Conservation (phyloP, 345 rosid genomes). For the Eutrema yunnanense region DNA sequence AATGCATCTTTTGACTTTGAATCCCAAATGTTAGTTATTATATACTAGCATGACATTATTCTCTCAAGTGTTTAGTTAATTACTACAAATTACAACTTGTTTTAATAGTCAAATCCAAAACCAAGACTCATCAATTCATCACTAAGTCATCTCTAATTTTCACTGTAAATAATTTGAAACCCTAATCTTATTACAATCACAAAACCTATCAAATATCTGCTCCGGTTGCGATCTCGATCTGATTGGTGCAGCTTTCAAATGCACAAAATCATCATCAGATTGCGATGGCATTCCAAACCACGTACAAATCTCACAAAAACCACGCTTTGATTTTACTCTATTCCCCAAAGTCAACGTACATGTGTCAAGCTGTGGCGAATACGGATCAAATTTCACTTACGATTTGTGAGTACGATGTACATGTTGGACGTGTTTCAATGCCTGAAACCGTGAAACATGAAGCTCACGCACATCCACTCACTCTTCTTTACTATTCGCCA, state of each 20-base stretch:
- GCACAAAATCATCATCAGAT: conserved; percentile 8
- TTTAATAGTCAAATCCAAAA: background rate
- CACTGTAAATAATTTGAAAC: background rate
- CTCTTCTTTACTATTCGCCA: conserved; percentile 5
- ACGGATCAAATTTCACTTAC: conserved; percentile 15
- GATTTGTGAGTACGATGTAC: conserved; percentile 8
- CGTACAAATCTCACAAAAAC: conserved; percentile 4
- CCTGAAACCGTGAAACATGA: conserved; percentile 13
- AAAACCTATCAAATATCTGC: background rate
- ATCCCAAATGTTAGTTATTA: no score
- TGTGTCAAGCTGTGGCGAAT: conserved; percentile 15
- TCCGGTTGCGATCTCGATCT: conserved; percentile 21
- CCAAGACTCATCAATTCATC: background rate
- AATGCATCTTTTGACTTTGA: no score
- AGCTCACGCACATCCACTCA: conserved; percentile 8
- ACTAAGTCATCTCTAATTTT: background rate
- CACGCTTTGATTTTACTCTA: conserved; percentile 8
- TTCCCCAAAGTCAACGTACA: conserved; percentile 12
- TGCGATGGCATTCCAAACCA: conserved; percentile 14
- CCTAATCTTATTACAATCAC: background rate
- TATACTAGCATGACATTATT: no score
- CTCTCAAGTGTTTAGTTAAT: no score
- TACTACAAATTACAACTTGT: background rate
- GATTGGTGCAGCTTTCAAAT: conserved; percentile 23
- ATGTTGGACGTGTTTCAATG: conserved; percentile 14